A percentile compares a stretch with the other conserved stretches of the same genome.
Conservation (phyloP, 257 asterid genomes). For the Datura wrightii region DNA sequence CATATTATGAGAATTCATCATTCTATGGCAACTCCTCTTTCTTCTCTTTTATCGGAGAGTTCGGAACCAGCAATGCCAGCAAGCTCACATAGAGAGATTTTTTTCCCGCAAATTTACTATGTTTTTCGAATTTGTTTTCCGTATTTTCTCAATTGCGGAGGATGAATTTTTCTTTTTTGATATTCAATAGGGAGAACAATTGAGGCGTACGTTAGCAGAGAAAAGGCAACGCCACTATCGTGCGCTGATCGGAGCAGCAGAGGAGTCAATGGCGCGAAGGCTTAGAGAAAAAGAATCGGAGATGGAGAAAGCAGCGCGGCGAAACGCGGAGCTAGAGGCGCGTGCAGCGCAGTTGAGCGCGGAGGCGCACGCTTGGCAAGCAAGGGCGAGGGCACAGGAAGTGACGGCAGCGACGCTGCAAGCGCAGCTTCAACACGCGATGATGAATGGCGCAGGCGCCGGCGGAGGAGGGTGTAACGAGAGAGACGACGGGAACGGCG, state of each 20-base stretch:
- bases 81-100: neutral
- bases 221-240: slow-evolving; percentile 49
- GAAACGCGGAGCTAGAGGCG: slow-evolving; percentile 49
- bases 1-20: neutral
- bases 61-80: neutral
- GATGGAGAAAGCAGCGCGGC: slow-evolving; percentile 45
- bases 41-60: neutral
- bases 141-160: neutral
- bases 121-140: neutral
- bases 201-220: slow-evolving; percentile 48
- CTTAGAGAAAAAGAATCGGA: slow-evolving; percentile 51
- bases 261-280: slow-evolving; percentile 42
- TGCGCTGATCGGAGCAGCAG: slow-evolving; percentile 44
- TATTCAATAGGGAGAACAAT: slow-evolving; percentile 45
- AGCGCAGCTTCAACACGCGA: slow-evolving; percentile 49
- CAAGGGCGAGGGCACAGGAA: slow-evolving; percentile 50
- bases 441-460: slow-evolving; percentile 30
- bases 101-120: neutral
- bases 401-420: slow-evolving; percentile 50
- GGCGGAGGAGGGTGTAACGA: neutral
- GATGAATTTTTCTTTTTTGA: neutral
- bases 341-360: slow-evolving; percentile 45
- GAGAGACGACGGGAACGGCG: slow-evolving; percentile 37
- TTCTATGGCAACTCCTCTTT: neutral
- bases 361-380: slow-evolving; percentile 55